These are phyloP conservation scores for Leucaena leucocephala DNA, from an alignment of 306 rosid species.

Conservation along the genomic window DNA sequence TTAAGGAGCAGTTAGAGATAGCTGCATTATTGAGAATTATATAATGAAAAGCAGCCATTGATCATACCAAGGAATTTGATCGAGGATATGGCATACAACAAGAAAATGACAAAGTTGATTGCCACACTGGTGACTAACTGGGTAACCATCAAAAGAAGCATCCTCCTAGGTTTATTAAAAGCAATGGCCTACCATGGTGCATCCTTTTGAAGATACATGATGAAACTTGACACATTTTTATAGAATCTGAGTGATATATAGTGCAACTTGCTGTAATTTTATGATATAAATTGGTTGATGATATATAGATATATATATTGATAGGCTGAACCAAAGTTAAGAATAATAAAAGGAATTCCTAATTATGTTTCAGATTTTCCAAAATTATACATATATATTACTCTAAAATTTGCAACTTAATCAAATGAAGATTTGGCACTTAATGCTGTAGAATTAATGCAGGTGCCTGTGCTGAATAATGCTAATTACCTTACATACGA, in stretches of 20 bases:
- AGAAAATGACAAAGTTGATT: constrained; percentile 45
- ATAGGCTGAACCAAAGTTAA: not conserved
- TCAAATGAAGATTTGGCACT: not conserved
- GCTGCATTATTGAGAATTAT: constrained; percentile 29
- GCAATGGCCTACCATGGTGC: not conserved
- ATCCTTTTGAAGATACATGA: not conserved
- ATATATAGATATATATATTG: not conserved
- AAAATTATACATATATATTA: not conserved
- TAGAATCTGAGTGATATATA: not conserved
- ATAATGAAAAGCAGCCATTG: constrained; percentile 4
- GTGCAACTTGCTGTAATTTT: not conserved
- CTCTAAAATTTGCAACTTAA: not conserved
- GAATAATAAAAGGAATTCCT: not conserved
- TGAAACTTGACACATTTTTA: not conserved
- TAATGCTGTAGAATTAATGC: constrained; percentile 1
- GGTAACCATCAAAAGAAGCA: not conserved
- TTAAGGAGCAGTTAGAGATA: constrained; percentile 46
- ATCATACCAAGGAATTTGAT: not conserved
- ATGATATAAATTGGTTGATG: not conserved
- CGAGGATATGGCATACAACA: not conserved
- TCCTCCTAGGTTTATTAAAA: not conserved
- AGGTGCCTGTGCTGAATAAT: not conserved
- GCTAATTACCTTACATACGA: not conserved
- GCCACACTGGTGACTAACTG: constrained; percentile 4
- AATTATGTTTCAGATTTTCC: not conserved